These are phyloP conservation scores for Entomortierella parvispora DNA, from an alignment of 192 early-diverging fungal genomes.

Conservation along the genomic window DNA sequence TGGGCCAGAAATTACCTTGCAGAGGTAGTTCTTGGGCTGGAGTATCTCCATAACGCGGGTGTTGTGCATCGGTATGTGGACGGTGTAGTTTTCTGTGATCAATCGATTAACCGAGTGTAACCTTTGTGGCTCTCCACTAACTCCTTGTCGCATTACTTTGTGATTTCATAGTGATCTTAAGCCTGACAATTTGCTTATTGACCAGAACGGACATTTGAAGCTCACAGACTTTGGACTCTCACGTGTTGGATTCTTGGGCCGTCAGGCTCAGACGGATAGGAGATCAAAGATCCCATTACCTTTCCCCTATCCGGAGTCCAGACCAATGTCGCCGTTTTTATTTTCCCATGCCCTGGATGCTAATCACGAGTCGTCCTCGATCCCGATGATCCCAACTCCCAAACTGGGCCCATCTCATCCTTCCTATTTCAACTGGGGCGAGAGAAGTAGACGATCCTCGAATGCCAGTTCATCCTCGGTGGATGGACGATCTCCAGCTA, in stretches of 20 bases:
- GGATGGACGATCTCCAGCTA: slow-evolving; percentile 37
- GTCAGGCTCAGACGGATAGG: slow-evolving; percentile 69
- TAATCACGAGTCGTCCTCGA: slow-evolving; percentile 17
- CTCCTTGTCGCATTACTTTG: slow-evolving; percentile 3
- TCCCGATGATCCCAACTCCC: slow-evolving; percentile 49
- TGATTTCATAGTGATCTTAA: slow-evolving; percentile 78
- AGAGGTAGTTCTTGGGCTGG: slow-evolving; percentile 83
- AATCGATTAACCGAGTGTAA: too few relatives aligned
- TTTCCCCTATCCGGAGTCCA: slow-evolving; percentile 39
- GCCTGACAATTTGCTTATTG: slow-evolving; percentile 88
- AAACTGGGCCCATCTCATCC: slow-evolving; percentile 45
- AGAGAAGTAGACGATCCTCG: slow-evolving; percentile 58
- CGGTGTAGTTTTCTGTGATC: background rate
- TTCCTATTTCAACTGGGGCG: slow-evolving; percentile 50
- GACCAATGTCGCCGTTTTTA: slow-evolving; percentile 42
- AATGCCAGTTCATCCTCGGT: slow-evolving; percentile 55
- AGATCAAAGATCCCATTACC: slow-evolving; percentile 24
- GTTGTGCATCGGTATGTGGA: slow-evolving; percentile 82
- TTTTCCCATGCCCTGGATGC: slow-evolving; percentile 38
- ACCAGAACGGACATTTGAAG: slow-evolving; percentile 86
- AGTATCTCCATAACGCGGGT: slow-evolving; percentile 79
- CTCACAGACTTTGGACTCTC: slow-evolving; percentile 91
- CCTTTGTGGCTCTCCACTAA: too few relatives aligned
- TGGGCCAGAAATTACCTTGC: slow-evolving; percentile 89
- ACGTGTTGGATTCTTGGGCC: slow-evolving; percentile 83